These are phyloP conservation scores for Lotmaria passim DNA, from an alignment of 208 protist genomes.

Conservation along the genomic window DNA sequence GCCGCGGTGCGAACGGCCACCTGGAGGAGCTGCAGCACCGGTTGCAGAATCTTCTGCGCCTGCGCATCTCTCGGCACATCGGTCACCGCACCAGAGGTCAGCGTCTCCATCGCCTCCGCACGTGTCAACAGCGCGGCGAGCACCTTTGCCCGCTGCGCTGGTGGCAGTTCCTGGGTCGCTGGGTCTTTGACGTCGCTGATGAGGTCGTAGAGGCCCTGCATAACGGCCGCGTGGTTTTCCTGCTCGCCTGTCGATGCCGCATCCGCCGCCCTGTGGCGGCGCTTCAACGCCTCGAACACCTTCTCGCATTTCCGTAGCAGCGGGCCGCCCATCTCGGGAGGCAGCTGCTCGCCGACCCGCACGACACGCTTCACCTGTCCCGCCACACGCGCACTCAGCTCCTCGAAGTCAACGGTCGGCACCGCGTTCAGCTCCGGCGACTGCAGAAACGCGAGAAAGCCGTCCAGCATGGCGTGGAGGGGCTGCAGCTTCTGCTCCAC, in stretches of 20 bases:
- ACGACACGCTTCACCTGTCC: conserved; percentile 55
- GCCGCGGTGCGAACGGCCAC: conserved; percentile 10
- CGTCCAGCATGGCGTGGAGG: conserved; percentile 70
- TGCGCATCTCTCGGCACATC: conserved; percentile 6
- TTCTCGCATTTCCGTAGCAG: conserved; percentile 58
- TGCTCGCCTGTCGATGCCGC: neutral
- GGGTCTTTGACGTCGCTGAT: conserved; percentile 18
- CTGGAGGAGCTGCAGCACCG: conserved; percentile 10
- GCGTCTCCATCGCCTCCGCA: conserved; percentile 14
- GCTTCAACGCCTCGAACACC: conserved; percentile 29
- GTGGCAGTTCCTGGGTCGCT: conserved; percentile 15
- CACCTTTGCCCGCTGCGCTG: conserved; percentile 22
- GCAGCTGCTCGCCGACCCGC: conserved; percentile 47
- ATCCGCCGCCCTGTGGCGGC: neutral
- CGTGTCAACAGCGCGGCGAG: conserved; percentile 12
- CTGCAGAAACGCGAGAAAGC: conserved; percentile 57
- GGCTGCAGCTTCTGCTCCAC: conserved; percentile 29
- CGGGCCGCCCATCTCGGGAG: conserved; percentile 32
- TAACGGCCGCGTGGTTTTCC: conserved; percentile 14
- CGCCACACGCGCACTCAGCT: conserved; percentile 38
- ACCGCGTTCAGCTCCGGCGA: conserved; percentile 38
- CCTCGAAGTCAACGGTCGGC: conserved; percentile 30
- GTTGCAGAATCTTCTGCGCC: conserved; percentile 19
- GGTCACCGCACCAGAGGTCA: conserved; percentile 4
- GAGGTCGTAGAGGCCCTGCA: conserved; percentile 24